Base-by-base conservation (phyloP, 768 basidiomycete species). In the Hygrocybe punicea region DNA sequence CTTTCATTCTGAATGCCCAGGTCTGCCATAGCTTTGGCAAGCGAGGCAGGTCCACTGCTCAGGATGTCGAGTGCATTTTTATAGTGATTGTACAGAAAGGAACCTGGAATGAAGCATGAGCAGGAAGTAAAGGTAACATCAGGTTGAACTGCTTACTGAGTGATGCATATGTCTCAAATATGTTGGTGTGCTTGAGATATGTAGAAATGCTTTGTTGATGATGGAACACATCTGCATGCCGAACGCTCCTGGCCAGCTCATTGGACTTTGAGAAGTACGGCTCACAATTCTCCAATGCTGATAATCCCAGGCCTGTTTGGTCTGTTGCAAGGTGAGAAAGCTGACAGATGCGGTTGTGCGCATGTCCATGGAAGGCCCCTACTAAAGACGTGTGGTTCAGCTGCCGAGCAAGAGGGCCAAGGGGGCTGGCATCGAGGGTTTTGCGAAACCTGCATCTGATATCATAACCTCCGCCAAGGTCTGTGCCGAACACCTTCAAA, bases 71-170 rank as follows among this genome's bases (percentile, higher is more conserved):
- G 57, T 1, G 65, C 69, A 34, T 70, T 66, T 35, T 58, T 25
- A 44, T 70, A 71, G 55, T 71, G 67, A 29, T 67, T 59, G 23
- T 50, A 35, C 7, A 71, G 17, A 40, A 67, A 59, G 47, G 24
- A 57, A 68, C 67, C 65, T 6, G 67, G 59, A 35, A 56, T 64
- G 25, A n/a, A n/a, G n/a, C 29, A 8, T 29, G 29, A 29, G 4
- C 29, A 29, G 8, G 4, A 29, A n/a, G n/a, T n/a, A n/a, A n/a
- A n/a, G n/a, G n/a, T n/a, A 29, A 29, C 29, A 29, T 29, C 29
- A 29, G 8, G 29, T 29, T 4, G 29, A 4, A 29, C 8, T 29
- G 8, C 29, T 4, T 29, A 29, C 29, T 29, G 4, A 29, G 29
- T 4, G 29, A 29, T 8, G 49, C 54, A 50, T 63, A 68, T 16